Evolutionary conservation across 75 land plant genomes (phyloP).

Genomic region (Adiantum capillusveneris): DNA sequence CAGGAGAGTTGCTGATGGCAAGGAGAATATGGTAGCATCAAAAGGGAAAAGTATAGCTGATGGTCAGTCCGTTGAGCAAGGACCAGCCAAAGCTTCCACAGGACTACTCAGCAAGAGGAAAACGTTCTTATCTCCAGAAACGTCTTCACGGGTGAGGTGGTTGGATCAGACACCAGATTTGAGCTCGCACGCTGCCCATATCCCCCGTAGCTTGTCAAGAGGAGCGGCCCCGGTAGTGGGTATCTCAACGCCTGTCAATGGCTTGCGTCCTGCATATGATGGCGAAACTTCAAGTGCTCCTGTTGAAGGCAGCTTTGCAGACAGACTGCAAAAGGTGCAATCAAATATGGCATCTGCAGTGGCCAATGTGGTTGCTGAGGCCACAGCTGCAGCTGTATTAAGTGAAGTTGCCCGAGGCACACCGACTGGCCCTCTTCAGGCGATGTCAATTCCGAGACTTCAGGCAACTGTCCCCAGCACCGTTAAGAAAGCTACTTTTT

Average conservation of each 20-base stretch:
- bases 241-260: background rate
- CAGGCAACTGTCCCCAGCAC: conserved; percentile 30
- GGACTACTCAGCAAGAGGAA: conserved; percentile 10
- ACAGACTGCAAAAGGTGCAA: background rate
- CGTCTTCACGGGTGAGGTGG: conserved; percentile 25
- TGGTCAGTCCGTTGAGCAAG: background rate
- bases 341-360: conserved; percentile 45
- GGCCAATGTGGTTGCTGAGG: conserved; percentile 50
- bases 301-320: background rate
- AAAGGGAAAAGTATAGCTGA: conserved; percentile 1
- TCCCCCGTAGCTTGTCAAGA: conserved; percentile 3
- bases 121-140: conserved; percentile 2
- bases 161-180: conserved; percentile 16
- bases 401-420: conserved; percentile 43
- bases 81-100: background rate
- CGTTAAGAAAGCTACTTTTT: conserved; percentile 6
- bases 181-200: background rate
- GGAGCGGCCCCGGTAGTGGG: background rate
- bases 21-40: conserved; percentile 7
- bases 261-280: background rate
- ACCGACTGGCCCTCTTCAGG: conserved; percentile 35
- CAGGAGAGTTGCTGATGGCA: background rate
- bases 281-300: background rate
- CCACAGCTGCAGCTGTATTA: conserved; percentile 47
- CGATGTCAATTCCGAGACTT: conserved; percentile 55